Base-by-base conservation (phyloP, 768 basidiomycete genomes). In the Hygrophorus pudorinus region DNA sequence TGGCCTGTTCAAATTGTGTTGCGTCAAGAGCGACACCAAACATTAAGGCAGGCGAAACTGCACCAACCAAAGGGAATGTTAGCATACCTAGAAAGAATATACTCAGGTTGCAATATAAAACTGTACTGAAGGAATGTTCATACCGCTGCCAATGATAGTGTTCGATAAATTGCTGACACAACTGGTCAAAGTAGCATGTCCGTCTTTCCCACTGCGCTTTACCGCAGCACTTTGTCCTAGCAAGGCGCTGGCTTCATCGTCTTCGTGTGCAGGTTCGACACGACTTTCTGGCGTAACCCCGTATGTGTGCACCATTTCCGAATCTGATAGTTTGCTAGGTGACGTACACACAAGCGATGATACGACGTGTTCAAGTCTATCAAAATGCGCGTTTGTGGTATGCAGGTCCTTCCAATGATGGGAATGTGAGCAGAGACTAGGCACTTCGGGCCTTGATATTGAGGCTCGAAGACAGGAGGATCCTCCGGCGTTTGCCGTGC, bases 71-170 rank as follows among this genome's bases (percentile, higher is more conserved):
- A 51, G 87, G 87, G 53, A 90, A 90, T 5, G 86, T 88, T 20
- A 91, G 71, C 88, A 91, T 90, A 24, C 88, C 87, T 88, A 52
- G 4, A 50, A 18, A n/a, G 10, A 31, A 41, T 32, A 29, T 40
- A 39, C 31, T 47, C 20, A 47, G 38, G 18, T 35, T 2, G 2
- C 16, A 41, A 48, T 36, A 31, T 10, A 3, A 45, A 24, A 30
- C 17, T 54, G 56, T 6, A 42, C 21, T 31, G 16, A 17, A 32
- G 34, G 12, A 12, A 44, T 8, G 29, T 21, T 44, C 21, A 71
- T 59, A 79, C 89, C 89, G 44, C 85, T 93, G 11, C 91, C 91
- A 52, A 96, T 83, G 54, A 93, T 90, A 0, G 92, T 96, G 53
- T 96, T 96, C 18, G 79, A 67, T 34, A 96, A 65, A 56, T 91